These are phyloP conservation scores for Plasmodium inui DNA, from an alignment of 169 alveolate genomes.

Conservation along the genomic window DNA sequence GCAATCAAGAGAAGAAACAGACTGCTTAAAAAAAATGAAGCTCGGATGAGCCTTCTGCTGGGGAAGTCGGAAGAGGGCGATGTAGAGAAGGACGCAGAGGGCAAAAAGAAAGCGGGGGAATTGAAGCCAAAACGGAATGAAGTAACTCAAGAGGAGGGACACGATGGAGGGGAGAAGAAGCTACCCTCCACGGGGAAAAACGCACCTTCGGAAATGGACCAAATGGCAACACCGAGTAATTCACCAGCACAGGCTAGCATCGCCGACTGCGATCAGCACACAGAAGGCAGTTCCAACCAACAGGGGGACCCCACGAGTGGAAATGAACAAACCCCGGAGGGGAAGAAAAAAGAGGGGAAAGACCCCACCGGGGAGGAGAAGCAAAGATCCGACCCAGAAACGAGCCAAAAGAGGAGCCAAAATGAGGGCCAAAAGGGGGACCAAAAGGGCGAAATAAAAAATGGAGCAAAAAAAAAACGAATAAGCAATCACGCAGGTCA, in stretches of 20 bases:
- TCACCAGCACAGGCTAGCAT: background rate
- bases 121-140: background rate
- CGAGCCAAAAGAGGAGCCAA: background rate
- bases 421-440: background rate
- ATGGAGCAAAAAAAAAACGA: background rate
- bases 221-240: background rate
- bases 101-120: background rate
- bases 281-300: background rate
- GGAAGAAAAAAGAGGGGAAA: background rate
- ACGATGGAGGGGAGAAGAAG: background rate
- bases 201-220: background rate
- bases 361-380: background rate
- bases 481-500: background rate
- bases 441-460: background rate
- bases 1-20: slow-evolving; percentile 51
- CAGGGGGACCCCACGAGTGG: background rate
- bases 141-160: background rate
- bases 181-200: background rate
- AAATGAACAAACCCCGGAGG: background rate
- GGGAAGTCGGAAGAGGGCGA: slow-evolving; percentile 17
- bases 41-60: slow-evolving; percentile 41
- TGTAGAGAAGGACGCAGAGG: background rate
- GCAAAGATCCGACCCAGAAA: background rate
- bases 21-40: slow-evolving; percentile 62
- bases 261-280: background rate